phyloP scores from a whole-genome alignment of 129 eudicot genomes.

The Cynara cardunculus region DNA sequence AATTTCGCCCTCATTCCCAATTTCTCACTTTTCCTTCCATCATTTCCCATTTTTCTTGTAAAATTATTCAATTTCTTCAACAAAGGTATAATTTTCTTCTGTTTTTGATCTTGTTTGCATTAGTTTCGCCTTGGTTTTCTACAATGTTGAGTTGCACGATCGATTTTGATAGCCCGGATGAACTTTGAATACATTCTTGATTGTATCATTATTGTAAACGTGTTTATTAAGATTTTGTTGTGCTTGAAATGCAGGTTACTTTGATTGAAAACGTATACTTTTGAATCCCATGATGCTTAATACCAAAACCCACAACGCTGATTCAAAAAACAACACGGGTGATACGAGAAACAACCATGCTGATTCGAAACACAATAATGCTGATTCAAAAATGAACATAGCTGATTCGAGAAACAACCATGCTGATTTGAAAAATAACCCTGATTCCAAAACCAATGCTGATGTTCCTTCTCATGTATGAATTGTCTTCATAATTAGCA shows the following conservation, averaged over 20 bases:
- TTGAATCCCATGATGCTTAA: slow-evolving; percentile 15
- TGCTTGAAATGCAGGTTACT: slow-evolving; percentile 10
- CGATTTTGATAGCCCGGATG: neutral
- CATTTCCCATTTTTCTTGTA: neutral
- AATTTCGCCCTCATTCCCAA: neutral
- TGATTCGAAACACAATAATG: neutral
- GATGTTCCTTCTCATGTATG: slow-evolving; percentile 17
- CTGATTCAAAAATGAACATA: slow-evolving; percentile 26
- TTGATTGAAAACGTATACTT: neutral
- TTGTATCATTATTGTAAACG: neutral
- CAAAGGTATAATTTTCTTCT: neutral
- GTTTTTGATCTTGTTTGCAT: neutral
- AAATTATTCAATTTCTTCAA: neutral
- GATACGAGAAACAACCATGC: slow-evolving; percentile 6
- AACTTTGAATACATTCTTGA: neutral
- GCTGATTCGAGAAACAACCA: slow-evolving; percentile 18
- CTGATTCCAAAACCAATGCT: slow-evolving; percentile 17
- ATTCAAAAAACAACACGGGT: slow-evolving; percentile 17
- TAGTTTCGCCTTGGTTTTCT: neutral
- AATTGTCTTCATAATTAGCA: neutral
- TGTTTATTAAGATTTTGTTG: neutral
- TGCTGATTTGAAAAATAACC: slow-evolving; percentile 18
- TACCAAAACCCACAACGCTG: neutral
- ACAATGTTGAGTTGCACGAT: neutral
- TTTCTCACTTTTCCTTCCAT: neutral